A percentile compares a stretch with the other conserved stretches of the same genome.
These are phyloP conservation scores for Aureobasidium uvarum DNA, from an alignment of 2,329 filamentous ascomycete genomes.

Conservation along the genomic window DNA sequence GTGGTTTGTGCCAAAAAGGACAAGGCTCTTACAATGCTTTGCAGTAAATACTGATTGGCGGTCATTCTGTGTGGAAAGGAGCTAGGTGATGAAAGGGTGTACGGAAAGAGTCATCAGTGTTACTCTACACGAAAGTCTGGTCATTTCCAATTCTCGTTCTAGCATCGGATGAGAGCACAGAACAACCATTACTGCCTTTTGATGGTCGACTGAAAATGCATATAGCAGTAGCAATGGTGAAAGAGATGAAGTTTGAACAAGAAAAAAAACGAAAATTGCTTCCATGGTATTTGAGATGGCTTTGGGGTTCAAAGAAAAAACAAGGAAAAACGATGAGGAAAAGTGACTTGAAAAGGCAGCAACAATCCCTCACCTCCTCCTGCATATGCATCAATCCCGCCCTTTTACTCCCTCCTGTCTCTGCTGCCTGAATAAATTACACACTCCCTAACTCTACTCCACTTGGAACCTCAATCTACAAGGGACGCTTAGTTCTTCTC, in stretches of 20 bases:
- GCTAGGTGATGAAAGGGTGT: too few species aligned
- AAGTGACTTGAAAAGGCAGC: not conserved
- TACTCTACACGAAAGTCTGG: too few species aligned
- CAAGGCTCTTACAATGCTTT: too few species aligned
- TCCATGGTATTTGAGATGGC: constrained; percentile 9
- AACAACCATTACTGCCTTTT: too few species aligned
- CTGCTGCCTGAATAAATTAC: not conserved
- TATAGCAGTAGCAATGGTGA: too few species aligned
- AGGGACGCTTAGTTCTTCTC: constrained; percentile 30
- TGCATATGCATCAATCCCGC: not conserved
- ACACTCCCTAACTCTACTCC: not conserved
- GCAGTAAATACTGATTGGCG: too few species aligned
- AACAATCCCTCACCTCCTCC: not conserved
- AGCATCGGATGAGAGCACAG: too few species aligned
- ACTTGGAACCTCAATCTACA: not conserved
- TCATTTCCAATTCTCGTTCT: too few species aligned
- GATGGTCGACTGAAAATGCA: too few species aligned
- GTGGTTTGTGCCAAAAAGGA: too few species aligned
- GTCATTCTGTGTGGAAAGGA: too few species aligned
- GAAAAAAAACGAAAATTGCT: constrained; percentile 1
- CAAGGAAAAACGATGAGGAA: not conserved
- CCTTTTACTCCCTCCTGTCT: not conserved
- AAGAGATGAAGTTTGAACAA: not conserved
- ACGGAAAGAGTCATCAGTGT: too few species aligned
- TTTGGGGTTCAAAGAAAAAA: not conserved